phyloP scores from a whole-genome alignment of 768 basidiomycete species.

The Collybia sordida region DNA sequence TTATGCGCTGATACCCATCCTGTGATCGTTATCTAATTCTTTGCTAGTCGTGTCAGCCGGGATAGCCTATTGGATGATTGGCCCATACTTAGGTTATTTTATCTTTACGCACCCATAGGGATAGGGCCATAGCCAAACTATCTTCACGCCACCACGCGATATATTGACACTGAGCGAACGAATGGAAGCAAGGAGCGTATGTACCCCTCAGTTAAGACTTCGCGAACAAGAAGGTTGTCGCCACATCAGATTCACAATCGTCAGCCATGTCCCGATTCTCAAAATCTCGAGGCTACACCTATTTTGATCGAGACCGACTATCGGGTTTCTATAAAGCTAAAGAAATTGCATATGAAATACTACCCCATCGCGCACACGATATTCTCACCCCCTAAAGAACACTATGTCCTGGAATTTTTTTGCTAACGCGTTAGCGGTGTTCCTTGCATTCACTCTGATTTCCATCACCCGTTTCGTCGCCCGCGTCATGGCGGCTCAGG shows the following conservation, averaged over 20 bases:
- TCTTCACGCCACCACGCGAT: no score
- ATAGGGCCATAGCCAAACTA: no score
- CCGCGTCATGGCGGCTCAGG: conserved; percentile 30
- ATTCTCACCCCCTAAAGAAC: not conserved
- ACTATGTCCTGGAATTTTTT: conserved; percentile 23
- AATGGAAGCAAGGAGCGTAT: no score
- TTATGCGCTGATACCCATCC: no score
- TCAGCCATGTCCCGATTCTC: not conserved
- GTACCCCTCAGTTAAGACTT: not conserved
- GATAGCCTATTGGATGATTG: no score
- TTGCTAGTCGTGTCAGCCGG: no score
- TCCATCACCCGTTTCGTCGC: conserved; percentile 30
- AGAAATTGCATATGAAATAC: not conserved
- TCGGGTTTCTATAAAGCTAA: conserved; percentile 13
- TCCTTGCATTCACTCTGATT: conserved; percentile 26
- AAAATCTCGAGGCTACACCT: not conserved
- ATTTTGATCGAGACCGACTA: conserved; percentile 14
- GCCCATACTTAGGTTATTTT: no score
- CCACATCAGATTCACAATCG: not conserved
- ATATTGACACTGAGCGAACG: no score
- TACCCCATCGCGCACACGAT: conserved; percentile 1
- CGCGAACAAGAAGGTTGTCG: conserved; percentile 4
- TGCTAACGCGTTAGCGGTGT: conserved; percentile 24
- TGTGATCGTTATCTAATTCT: no score
- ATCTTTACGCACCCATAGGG: no score